Percentiles rank a stretch among this genome's conserved stretches.
Evolutionary conservation across 345 rosid genomes (phyloP).

Genomic region (Salix exigua): DNA sequence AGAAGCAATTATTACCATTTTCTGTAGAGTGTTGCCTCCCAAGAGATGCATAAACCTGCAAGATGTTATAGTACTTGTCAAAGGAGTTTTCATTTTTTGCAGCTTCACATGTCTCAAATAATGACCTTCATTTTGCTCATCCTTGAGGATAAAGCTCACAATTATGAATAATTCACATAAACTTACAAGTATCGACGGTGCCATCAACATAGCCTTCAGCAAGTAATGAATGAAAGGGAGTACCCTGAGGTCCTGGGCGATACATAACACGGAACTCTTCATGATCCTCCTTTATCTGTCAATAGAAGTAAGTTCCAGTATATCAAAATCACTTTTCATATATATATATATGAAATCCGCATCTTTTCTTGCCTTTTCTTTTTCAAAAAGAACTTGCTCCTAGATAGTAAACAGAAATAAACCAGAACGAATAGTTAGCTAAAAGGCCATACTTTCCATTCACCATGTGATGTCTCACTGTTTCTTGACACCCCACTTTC

Average conservation of each 20-base stretch:
- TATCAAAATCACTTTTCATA: not conserved
- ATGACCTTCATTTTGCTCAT: not conserved
- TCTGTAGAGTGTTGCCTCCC: conserved; percentile 65
- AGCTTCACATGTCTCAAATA: not conserved
- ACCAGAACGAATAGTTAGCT: not conserved
- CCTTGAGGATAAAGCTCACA: conserved; percentile 9
- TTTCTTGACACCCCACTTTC: conserved; percentile 35
- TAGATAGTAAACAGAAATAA: not conserved
- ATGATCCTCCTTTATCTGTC: conserved; percentile 68
- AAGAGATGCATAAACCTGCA: conserved; percentile 83
- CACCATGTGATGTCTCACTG: conserved; percentile 43
- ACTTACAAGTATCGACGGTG: conserved; percentile 80
- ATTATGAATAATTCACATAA: not conserved
- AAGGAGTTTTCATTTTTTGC: conserved; percentile 3
- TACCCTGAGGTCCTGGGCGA: conserved; percentile 80
- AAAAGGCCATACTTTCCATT: conserved; percentile 73
- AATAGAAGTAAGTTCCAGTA: conserved; percentile 9
- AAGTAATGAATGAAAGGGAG: conserved; percentile 75
- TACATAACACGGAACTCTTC: conserved; percentile 92
- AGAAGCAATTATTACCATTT: conserved; percentile 63
- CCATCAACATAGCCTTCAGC: conserved; percentile 95
- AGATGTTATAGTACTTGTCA: conserved; percentile 7
- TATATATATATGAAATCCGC: not conserved
- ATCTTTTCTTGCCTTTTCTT: not conserved
- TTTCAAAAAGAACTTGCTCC: not conserved